Evolutionary conservation across 768 basidiomycete species (phyloP).

Genomic region (Tricholoma sp.): DNA sequence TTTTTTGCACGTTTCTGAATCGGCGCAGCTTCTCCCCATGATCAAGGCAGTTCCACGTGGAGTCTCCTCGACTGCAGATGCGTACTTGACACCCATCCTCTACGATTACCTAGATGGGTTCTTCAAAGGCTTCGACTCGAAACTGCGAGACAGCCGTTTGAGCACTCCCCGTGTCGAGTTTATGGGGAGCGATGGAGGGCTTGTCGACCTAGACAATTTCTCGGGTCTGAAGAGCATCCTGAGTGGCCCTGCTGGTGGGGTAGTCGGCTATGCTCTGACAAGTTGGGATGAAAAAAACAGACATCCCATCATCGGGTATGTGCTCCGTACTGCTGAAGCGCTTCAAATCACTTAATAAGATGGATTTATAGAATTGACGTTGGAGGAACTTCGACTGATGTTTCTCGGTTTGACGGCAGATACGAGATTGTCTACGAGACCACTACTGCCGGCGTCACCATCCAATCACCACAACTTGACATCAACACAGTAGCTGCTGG

Average conservation of each 20-base stretch:
- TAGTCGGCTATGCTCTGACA: conserved; percentile 91
- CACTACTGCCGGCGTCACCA: conserved; percentile 89
- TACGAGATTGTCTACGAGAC: conserved; percentile 95
- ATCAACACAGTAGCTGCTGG: conserved; percentile 97
- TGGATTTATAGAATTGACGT: conserved; percentile 62
- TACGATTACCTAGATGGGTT: conserved; percentile 85
- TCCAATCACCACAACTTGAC: conserved; percentile 90
- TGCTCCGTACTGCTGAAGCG: conserved; percentile 9
- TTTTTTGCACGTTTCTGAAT: conserved; percentile 88
- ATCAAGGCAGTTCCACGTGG: conserved; percentile 95
- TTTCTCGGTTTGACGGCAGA: conserved; percentile 86
- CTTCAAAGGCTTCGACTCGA: conserved; percentile 80
- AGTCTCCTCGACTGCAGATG: conserved; percentile 89
- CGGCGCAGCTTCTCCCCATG: conserved; percentile 85
- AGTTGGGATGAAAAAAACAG: conserved; percentile 77
- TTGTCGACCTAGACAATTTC: conserved; percentile 78
- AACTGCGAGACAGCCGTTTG: conserved; percentile 55
- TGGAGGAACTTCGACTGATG: conserved; percentile 95
- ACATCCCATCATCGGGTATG: conserved; percentile 80
- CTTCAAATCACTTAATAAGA: neutral
- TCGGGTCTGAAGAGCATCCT: conserved; percentile 91
- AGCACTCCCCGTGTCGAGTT: conserved; percentile 80
- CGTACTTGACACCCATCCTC: conserved; percentile 90
- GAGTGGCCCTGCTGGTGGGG: conserved; percentile 92
- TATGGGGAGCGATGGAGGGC: conserved; percentile 91